These are phyloP conservation scores for Orbilia javanica DNA, from an alignment of 2,329 filamentous ascomycete genomes.

Conservation along the genomic window DNA sequence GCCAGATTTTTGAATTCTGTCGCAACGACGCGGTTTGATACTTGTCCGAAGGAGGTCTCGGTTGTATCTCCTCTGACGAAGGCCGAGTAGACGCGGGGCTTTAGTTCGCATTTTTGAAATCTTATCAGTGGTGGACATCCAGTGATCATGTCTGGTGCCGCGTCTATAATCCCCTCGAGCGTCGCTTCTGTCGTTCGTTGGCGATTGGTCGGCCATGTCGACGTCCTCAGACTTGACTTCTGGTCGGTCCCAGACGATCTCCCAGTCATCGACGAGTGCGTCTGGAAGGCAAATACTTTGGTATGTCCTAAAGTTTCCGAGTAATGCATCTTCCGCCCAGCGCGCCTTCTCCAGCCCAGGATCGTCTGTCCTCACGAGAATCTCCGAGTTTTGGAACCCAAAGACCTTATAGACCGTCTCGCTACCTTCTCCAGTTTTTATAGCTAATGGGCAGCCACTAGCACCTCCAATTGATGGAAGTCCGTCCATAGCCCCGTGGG, in stretches of 20 bases:
- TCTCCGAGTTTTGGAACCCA: constrained; percentile 38
- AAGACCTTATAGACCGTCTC: constrained; percentile 25
- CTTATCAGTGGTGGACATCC: not conserved
- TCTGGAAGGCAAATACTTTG: constrained; percentile 28
- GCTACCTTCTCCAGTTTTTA: not conserved
- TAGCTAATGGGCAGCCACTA: constrained; percentile 35
- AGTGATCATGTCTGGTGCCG: not conserved
- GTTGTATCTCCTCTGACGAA: not conserved
- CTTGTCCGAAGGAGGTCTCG: too few species aligned
- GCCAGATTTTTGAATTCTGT: not conserved
- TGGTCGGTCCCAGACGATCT: constrained; percentile 28
- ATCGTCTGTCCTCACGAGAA: not conserved
- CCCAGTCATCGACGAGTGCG: not conserved
- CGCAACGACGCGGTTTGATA: too few species aligned
- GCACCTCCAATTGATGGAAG: constrained; percentile 27
- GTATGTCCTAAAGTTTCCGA: constrained; percentile 23
- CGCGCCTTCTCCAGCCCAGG: not conserved
- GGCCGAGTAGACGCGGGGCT: not conserved
- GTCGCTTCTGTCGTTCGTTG: too few species aligned
- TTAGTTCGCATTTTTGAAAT: not conserved
- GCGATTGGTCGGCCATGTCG: not conserved
- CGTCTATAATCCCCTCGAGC: too few species aligned
- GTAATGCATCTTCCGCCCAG: not conserved
- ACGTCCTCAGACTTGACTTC: not conserved
- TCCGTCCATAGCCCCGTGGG: not conserved